Evolutionary conservation across 2,329 filamentous ascomycete species (phyloP).

Genomic region (Eutypa lata): DNA sequence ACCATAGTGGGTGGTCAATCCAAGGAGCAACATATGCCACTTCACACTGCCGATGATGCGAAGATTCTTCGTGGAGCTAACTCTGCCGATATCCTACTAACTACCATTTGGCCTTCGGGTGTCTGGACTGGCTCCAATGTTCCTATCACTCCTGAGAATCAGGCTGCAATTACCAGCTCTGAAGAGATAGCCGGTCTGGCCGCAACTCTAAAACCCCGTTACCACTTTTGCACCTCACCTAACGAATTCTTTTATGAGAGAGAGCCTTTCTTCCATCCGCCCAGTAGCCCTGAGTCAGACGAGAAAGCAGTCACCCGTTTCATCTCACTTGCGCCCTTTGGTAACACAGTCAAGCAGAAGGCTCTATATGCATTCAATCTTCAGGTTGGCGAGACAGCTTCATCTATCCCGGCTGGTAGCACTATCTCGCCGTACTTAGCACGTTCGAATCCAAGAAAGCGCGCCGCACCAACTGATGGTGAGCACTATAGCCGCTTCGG

Average conservation of each 20-base stretch:
- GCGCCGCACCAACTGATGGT: slow-evolving; percentile 42
- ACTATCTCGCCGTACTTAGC: slow-evolving; percentile 72
- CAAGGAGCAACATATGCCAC: slow-evolving; percentile 71
- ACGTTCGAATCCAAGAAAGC: slow-evolving; percentile 51
- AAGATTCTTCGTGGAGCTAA: slow-evolving; percentile 73
- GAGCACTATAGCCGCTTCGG: slow-evolving; percentile 54
- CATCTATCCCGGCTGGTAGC: slow-evolving; percentile 63
- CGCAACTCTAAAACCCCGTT: slow-evolving; percentile 77
- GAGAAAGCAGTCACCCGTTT: slow-evolving; percentile 73
- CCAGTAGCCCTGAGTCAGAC: slow-evolving; percentile 39
- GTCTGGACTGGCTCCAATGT: slow-evolving; percentile 69
- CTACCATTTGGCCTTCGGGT: slow-evolving; percentile 77
- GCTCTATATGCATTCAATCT: slow-evolving; percentile 76
- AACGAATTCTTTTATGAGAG: slow-evolving; percentile 75
- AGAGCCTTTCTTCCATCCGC: slow-evolving; percentile 81
- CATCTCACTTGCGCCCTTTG: slow-evolving; percentile 79
- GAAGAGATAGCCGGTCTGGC: slow-evolving; percentile 76
- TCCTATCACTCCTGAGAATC: slow-evolving; percentile 49
- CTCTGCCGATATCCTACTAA: slow-evolving; percentile 81
- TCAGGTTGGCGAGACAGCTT: slow-evolving; percentile 58
- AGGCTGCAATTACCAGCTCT: slow-evolving; percentile 51
- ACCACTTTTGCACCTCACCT: slow-evolving; percentile 76
- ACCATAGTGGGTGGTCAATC: slow-evolving; percentile 60
- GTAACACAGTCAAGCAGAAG: slow-evolving; percentile 74
- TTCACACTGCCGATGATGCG: slow-evolving; percentile 74